Percentiles rank a stretch among this genome's conserved stretches.
These are phyloP conservation scores for Ophiostoma ips DNA, from an alignment of 2,329 filamentous ascomycete genomes.

Conservation along the genomic window DNA sequence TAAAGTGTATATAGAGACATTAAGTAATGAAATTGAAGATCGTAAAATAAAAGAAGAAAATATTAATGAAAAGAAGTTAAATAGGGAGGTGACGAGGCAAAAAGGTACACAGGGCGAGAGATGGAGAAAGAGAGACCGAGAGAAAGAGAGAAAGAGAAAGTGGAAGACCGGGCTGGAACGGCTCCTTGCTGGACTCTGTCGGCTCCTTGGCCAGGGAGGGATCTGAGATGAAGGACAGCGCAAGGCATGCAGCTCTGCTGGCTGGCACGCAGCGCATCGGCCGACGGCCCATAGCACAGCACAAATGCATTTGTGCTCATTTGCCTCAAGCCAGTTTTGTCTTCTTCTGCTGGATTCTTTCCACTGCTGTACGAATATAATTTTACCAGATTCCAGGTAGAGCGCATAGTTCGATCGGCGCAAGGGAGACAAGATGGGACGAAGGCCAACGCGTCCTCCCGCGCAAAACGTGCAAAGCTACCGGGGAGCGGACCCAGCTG, in stretches of 20 bases:
- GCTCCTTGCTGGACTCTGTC: neutral
- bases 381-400: neutral
- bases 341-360: neutral
- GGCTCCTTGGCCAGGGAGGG: constrained; percentile 7
- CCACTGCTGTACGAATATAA: no score
- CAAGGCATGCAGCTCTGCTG: neutral
- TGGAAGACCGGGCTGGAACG: neutral
- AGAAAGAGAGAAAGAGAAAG: neutral
- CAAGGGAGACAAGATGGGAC: neutral
- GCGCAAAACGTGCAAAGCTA: neutral
- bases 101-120: neutral
- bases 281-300: no score
- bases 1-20: no score
- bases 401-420: neutral
- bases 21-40: no score
- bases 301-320: no score
- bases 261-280: constrained; percentile 7
- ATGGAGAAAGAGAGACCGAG: neutral
- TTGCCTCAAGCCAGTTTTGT: no score
- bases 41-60: no score
- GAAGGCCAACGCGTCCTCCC: neutral
- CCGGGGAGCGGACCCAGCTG: neutral
- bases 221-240: neutral
- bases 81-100: neutral
- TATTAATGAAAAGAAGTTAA: no score